Evolutionary conservation across 2,329 filamentous ascomycete genomes (phyloP).

Genomic region (Alternaria brassicae): DNA sequence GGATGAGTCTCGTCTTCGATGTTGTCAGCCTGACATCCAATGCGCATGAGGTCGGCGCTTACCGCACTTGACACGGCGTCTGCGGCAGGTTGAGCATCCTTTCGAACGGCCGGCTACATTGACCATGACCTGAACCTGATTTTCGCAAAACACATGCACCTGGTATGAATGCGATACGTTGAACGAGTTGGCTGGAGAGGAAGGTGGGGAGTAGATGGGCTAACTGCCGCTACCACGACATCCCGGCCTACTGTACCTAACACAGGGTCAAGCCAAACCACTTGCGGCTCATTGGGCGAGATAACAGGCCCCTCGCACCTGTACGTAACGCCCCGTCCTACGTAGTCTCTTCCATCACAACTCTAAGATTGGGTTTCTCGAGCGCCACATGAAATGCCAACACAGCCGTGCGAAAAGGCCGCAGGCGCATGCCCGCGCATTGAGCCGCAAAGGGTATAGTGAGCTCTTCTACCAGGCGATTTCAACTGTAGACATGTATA

Average conservation of each 20-base stretch:
- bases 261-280: constrained; percentile 24
- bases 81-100: constrained; percentile 42
- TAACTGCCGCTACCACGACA: neutral
- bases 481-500: neutral
- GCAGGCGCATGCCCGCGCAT: neutral
- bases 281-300: constrained; percentile 38
- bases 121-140: constrained; percentile 29
- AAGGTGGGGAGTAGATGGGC: neutral
- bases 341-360: neutral
- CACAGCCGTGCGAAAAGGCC: neutral
- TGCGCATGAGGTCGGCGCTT: constrained; percentile 12
- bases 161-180: constrained; percentile 1
- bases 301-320: neutral
- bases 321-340: neutral
- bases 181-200: constrained; percentile 6
- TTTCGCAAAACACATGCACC: neutral
- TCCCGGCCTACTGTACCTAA: neutral
- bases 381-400: neutral
- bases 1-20: constrained; percentile 37
- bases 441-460: constrained; percentile 12
- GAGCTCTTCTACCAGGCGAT: neutral
- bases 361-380: neutral
- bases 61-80: constrained; percentile 43
- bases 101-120: constrained; percentile 43
- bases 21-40: constrained; percentile 9